Evolutionary conservation across 2,329 filamentous ascomycete genomes (phyloP).

Genomic region (Cryphonectria radicalis): DNA sequence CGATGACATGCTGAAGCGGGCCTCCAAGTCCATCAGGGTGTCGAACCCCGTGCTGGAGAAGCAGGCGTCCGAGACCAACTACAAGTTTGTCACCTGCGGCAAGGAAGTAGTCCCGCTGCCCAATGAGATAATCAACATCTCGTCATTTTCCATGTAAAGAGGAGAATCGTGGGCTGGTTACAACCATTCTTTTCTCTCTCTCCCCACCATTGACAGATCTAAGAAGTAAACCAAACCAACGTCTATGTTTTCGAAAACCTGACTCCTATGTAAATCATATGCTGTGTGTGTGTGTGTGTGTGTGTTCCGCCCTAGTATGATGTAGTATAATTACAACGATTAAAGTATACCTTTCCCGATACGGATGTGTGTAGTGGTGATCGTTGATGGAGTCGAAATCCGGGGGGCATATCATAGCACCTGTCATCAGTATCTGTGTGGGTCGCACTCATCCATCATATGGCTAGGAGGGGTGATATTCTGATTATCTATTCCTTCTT

Average conservation of each 20-base stretch:
- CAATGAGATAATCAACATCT: slow-evolving; percentile 13
- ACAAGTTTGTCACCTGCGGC: slow-evolving; percentile 18
- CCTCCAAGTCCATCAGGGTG: slow-evolving; percentile 10
- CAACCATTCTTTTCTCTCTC: too few relatives aligned
- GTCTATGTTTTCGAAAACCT: neutral
- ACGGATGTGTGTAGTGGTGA: neutral
- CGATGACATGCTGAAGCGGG: slow-evolving; percentile 19
- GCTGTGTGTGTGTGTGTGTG: neutral
- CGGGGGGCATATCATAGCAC: neutral
- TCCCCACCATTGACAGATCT: neutral
- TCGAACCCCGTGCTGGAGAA: slow-evolving; percentile 19
- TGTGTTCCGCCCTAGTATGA: neutral
- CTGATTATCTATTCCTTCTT: too few relatives aligned
- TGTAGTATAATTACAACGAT: neutral
- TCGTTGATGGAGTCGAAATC: neutral
- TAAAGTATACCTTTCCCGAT: neutral
- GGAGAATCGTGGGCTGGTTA: too few relatives aligned
- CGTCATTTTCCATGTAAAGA: neutral
- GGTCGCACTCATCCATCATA: neutral
- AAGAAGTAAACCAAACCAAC: too few relatives aligned
- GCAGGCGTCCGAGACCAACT: slow-evolving; percentile 3
- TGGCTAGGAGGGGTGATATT: neutral
- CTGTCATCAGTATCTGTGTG: neutral
- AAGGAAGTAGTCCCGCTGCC: slow-evolving; percentile 12
- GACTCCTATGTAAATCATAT: neutral